Evolutionary conservation across 176 grass and related monocot species (phyloP).

Genomic region (Rhynchospora tenuis): DNA sequence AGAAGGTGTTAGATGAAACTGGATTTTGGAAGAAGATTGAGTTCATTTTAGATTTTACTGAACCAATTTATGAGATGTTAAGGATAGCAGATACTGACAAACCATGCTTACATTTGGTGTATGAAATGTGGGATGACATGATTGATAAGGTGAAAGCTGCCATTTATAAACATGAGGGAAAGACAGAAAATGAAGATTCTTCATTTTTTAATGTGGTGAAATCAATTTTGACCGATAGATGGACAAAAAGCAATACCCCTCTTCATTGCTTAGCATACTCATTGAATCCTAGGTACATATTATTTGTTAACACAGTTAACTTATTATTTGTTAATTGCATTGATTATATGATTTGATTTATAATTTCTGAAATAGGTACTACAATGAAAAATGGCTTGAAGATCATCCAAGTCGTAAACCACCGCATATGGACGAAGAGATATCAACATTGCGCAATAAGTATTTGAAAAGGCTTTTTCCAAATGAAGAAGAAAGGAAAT

Average conservation of each 20-base stretch:
- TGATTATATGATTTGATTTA: no score
- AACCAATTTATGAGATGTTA: background rate
- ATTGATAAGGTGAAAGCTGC: conserved; percentile 11
- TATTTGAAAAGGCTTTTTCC: no score
- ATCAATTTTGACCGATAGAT: background rate
- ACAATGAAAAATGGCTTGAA: no score
- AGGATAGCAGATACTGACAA: background rate
- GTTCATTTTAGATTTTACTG: background rate
- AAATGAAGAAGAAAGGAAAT: no score
- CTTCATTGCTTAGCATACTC: conserved; percentile 10
- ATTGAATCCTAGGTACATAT: conserved; percentile 20
- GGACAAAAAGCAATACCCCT: conserved; percentile 2
- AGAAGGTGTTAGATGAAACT: background rate
- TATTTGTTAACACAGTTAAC: no score
- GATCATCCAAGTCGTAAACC: no score
- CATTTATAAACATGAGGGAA: background rate
- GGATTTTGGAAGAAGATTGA: background rate
- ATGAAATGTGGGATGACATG: conserved; percentile 24
- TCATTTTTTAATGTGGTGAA: background rate
- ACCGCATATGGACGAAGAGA: no score
- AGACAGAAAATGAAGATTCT: background rate
- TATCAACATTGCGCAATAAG: no score
- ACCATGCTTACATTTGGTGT: conserved; percentile 2
- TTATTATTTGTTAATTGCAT: no score
- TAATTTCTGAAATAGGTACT: no score